These are phyloP conservation scores for Amphirosellinia nigrospora DNA, from an alignment of 495 filamentous ascomycete genomes.

Conservation along the genomic window DNA sequence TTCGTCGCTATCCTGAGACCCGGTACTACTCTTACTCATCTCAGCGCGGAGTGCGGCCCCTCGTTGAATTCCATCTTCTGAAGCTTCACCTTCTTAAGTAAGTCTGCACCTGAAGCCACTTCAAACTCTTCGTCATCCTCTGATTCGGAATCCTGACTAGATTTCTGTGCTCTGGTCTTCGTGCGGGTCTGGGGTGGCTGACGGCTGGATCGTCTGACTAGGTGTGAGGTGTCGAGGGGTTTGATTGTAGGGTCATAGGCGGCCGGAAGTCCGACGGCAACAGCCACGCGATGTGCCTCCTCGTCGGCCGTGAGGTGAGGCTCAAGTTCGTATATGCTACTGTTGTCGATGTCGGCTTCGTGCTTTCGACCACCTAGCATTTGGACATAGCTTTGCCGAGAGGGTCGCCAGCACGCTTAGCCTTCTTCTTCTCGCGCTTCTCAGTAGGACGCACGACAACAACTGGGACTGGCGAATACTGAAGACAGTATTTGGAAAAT, in stretches of 20 bases:
- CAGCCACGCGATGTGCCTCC: slow-evolving; percentile 74
- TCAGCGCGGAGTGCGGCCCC: slow-evolving; percentile 52
- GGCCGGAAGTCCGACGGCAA: slow-evolving; percentile 69
- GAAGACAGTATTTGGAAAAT: slow-evolving; percentile 95
- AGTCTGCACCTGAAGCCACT: slow-evolving; percentile 44
- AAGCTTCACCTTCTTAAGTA: slow-evolving; percentile 55
- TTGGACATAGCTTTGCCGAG: slow-evolving; percentile 76
- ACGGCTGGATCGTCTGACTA: slow-evolving; percentile 34
- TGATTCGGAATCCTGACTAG: slow-evolving; percentile 56
- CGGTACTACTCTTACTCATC: slow-evolving; percentile 35
- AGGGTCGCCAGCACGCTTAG: slow-evolving; percentile 84
- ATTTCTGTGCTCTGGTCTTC: slow-evolving; percentile 36
- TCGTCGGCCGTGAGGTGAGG: slow-evolving; percentile 57
- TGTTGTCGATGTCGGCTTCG: slow-evolving; percentile 56
- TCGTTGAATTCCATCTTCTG: slow-evolving; percentile 63
- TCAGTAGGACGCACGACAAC: slow-evolving; percentile 91
- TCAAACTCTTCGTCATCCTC: slow-evolving; percentile 60
- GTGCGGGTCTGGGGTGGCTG: slow-evolving; percentile 36
- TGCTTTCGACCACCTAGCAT: slow-evolving; percentile 76
- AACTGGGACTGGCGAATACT: slow-evolving; percentile 95
- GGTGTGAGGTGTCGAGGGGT: slow-evolving; percentile 49
- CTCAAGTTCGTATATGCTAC: slow-evolving; percentile 55
- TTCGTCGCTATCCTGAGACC: slow-evolving; percentile 42
- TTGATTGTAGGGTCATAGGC: slow-evolving; percentile 62
- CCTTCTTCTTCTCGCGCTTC: slow-evolving; percentile 91